Evolutionary conservation across 1,284 basidiomycete species (phyloP), one percentile per base, ranked within the genome.

Genomic region (Stygiomarasmius scandens): DNA sequence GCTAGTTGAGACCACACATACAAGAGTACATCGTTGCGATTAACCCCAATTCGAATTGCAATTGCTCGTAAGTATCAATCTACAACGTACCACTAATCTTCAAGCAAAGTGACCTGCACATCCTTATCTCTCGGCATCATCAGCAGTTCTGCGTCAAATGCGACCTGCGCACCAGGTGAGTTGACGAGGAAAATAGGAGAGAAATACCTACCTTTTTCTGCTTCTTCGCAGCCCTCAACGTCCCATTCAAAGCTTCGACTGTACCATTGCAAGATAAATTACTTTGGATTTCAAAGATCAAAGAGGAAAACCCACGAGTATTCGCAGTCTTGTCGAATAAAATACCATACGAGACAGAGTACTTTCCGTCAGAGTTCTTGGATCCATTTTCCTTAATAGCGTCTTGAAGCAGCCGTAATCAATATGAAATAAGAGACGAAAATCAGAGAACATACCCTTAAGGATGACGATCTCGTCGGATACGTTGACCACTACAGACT

Each of bases 101-200:
- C 69, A 24, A 77, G 62, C 43, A 74, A 63, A 1, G 76, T 69
- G 24, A 79, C 75, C 48, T 71, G 71, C 2, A 77, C 75, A 54
- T 78, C 75, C 60, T 77, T 77, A 61, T 79, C 77, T 62, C 66
- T 74, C 20, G 77, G 77, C 75, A 78, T 77, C 75, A 80, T 77
- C 60, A 80, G 60, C 11, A 80, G 65, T 61, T 79, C 78, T 12
- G 69, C 74, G 36, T 75, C 69, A 56, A 78, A 80, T 3, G 71
- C 58, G n/a, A 79, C 75, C 77, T 79, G 54, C 3, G 10, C 9
- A 27, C 5, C 9, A 47, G 5, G 22, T n/a, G n/a, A n/a, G n/a
- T n/a, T n/a, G 45, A 47, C 4, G 45, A 23, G 45, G 8, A 12
- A 5, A 11, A 24, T 27, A 9, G 12, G 12, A 49, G 25, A 49